Conservation (phyloP, 23 red algal genomes). For the Cyanidioschyzon merolae region DNA sequence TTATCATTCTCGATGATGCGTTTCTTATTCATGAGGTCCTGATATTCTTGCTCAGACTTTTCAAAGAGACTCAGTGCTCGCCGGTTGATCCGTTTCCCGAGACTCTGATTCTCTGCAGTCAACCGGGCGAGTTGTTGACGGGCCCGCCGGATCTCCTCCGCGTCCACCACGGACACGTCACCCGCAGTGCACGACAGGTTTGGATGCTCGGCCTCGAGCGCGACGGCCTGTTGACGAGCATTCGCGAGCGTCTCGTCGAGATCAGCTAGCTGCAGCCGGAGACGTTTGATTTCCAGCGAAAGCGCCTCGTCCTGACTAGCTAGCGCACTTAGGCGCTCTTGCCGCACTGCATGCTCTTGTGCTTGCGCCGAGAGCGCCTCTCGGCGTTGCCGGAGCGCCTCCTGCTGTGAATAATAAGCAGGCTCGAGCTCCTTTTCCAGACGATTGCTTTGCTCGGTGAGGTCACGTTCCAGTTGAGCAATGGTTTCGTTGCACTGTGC, state of each 20-base stretch:
- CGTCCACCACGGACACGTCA: background rate
- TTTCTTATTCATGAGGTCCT: slow-evolving; percentile 73
- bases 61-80: slow-evolving; percentile 80
- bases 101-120: slow-evolving; percentile 23
- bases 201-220: background rate
- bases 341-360: background rate
- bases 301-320: background rate
- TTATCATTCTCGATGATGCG: slow-evolving; percentile 82
- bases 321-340: background rate
- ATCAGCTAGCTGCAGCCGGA: background rate
- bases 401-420: background rate
- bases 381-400: background rate
- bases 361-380: background rate
- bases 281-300: background rate
- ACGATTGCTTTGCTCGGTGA: background rate
- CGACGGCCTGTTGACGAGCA: background rate
- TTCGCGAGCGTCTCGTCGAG: background rate
- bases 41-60: slow-evolving; percentile 83
- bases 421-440: background rate
- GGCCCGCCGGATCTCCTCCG: background rate
- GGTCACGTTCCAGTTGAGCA: background rate
- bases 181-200: background rate
- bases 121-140: slow-evolving; percentile 17
- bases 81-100: slow-evolving; percentile 64
- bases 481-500: background rate